Conservation (phyloP, 805 yeast genomes). For the Ogataea angusta region DNA sequence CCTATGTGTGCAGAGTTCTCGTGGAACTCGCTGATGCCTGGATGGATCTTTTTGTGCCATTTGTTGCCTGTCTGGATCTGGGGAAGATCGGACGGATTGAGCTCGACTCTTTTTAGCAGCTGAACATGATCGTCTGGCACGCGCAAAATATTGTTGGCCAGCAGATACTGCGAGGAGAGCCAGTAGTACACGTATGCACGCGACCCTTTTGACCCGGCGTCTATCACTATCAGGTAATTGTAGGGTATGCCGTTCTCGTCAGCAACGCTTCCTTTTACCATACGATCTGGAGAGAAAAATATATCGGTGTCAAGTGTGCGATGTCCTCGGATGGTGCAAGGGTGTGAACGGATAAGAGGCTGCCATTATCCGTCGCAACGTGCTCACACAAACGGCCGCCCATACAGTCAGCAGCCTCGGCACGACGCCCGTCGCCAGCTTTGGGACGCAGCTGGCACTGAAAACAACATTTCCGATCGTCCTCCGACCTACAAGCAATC, state of each 20-base stretch:
- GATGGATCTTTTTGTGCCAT: slow-evolving; percentile 53
- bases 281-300: not conserved
- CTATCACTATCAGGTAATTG: slow-evolving; percentile 59
- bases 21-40: slow-evolving; percentile 55
- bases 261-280: slow-evolving; percentile 24
- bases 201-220: slow-evolving; percentile 66
- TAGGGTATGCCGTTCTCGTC: slow-evolving; percentile 47
- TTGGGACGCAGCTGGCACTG: not conserved
- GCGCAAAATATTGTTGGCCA: slow-evolving; percentile 17
- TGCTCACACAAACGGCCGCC: not conserved
- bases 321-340: not conserved
- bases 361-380: slow-evolving; percentile 2
- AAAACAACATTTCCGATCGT: slow-evolving; percentile 5
- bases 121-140: slow-evolving; percentile 2
- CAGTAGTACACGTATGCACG: slow-evolving; percentile 59
- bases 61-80: slow-evolving; percentile 31
- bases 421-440: not conserved
- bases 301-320: slow-evolving; percentile 4
- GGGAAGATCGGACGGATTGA: slow-evolving; percentile 15
- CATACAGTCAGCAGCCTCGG: not conserved
- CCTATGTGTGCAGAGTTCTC: slow-evolving; percentile 49
- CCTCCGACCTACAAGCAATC: slow-evolving; percentile 9
- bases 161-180: slow-evolving; percentile 37
- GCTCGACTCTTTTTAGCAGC: slow-evolving; percentile 9
- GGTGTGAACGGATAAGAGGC: slow-evolving; percentile 3